Base-by-base conservation (phyloP, 106 monocot species). In the Cymbidium sinense region DNA sequence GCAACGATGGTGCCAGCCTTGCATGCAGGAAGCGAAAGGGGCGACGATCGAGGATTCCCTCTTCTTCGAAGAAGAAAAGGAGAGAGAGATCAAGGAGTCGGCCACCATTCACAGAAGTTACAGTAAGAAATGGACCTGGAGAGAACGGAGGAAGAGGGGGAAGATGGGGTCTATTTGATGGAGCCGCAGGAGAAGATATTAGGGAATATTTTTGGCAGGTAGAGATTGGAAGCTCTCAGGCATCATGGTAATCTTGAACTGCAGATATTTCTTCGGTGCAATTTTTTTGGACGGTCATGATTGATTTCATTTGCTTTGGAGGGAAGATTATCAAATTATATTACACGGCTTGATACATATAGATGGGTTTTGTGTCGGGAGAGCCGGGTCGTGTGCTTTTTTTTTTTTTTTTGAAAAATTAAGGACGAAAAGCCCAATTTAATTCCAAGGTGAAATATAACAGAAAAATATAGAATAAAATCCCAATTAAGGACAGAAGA, bases 1-100 rank as follows among this genome's bases (percentile, higher is more conserved):
- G 44, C 74, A 74, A 44, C 74, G 44, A 35, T 47, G 35, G 44
- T 74, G 74, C 74, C 74, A 74, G 74, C 74, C 74, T 21, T 74
- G 74, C 74, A 74, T 74, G 23, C 74, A 74, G 74, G 74, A 74
- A n/a, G 74, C 74, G 44, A 74, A 74, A 44, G 41, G 74, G 27
- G 74, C 13, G 27, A 13, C 41, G 44, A 17, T 41, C 27, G 27
- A 47, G 44, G 74, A 4, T 20, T 43, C 74, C 74, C 74, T 74
- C 41, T 44, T 74, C 44, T 74, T 74, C 28, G 44, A 74, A 4
- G 44, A 41, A 74, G 44, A 43, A 35, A 47, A 74, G 74, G 74
- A 41, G 44, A 1, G 20, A 73, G 28, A 28, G 25, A 74, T n/a
- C 74, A 28, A 44, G 4, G 74, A 74, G 11, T 47, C 74, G 36